Base-by-base conservation (phyloP, 257 asterid species). In the Euphrasia confusa region DNA sequence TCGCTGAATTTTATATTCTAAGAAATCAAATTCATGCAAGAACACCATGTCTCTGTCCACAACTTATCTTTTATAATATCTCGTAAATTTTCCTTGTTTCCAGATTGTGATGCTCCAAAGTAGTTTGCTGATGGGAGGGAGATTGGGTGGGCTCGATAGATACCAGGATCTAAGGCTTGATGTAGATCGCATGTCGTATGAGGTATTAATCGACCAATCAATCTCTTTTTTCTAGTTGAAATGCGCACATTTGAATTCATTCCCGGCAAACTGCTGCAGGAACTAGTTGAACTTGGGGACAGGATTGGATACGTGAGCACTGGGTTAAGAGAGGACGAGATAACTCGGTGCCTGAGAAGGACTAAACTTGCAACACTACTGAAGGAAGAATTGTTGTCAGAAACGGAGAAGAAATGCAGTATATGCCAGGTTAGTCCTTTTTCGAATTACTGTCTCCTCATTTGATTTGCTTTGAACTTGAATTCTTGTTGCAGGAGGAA, bases 261-360 rank as follows among this genome's bases (percentile, higher is more conserved):
- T 17, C 5, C 18, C 53, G 50, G 24, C 57, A 10, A 72, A 72
- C 24, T 21, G 24, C 1, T 21, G 24, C 83, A 91, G 98, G 92
- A 91, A 73, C 62, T 91, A 72, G 76, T 91, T 72, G 95, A 91
- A 71, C 98, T 92, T 1, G 91, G 95, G 26, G 98, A 91, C 58
- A 78, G 79, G 67, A 91, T 91, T 56, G 96, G 98, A 52, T 62
- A 76, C 48, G 96, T 88, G 70, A 84, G 78, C 84, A 91, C 93
- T 12, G 95, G 98, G 58, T 60, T 88, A 72, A 81, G 80, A 67
- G 90, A 91, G 49, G 90, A 84, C 35, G 89, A 84, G 67, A 83
- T 91, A 63, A 56, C 74, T 64, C 67, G 65, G 44, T 86, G 93
- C 60, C 68, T 91, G 68, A 78, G 82, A 75, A 91, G 71, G 69